These are phyloP conservation scores for Leishmania major DNA, from an alignment of 208 protist species.

Conservation along the genomic window DNA sequence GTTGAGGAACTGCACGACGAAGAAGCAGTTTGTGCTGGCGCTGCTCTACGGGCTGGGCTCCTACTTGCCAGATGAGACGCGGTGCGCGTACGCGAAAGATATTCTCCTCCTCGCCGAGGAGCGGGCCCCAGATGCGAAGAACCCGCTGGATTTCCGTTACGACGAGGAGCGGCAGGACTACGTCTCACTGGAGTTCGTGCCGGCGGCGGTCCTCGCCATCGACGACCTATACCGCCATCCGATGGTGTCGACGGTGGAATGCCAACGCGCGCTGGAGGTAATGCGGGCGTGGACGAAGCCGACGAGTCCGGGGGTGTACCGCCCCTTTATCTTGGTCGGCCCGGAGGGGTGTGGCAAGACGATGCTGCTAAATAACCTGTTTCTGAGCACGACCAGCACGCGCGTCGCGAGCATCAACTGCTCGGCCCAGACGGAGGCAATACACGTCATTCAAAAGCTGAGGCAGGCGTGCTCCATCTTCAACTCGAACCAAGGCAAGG, in stretches of 20 bases:
- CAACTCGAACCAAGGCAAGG: conserved; percentile 93
- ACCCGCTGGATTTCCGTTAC: conserved; percentile 91
- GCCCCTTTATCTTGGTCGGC: conserved; percentile 96
- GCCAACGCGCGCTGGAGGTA: conserved; percentile 91
- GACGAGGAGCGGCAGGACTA: conserved; percentile 68
- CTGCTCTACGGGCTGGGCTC: conserved; percentile 95
- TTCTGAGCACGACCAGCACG: conserved; percentile 66
- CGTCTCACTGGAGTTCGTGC: conserved; percentile 78
- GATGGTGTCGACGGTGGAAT: conserved; percentile 95
- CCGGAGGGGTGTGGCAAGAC: conserved; percentile 97
- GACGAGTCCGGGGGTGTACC: conserved; percentile 64
- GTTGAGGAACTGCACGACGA: conserved; percentile 75
- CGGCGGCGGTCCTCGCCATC: conserved; percentile 64
- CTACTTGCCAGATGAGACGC: conserved; percentile 83
- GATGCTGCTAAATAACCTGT: conserved; percentile 93
- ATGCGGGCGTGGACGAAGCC: conserved; percentile 94
- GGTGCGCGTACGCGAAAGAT: conserved; percentile 90
- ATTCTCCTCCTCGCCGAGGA: conserved; percentile 90
- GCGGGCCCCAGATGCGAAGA: conserved; percentile 76
- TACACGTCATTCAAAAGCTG: conserved; percentile 97
- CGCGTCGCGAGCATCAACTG: conserved; percentile 95
- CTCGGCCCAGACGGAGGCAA: conserved; percentile 94
- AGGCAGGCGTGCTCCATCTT: conserved; percentile 93
- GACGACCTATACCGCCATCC: conserved; percentile 87
- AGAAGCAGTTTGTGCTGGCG: conserved; percentile 90